phyloP scores from a whole-genome alignment of 108 stramenopile species.

The Cylindrotheca fusiformis region DNA sequence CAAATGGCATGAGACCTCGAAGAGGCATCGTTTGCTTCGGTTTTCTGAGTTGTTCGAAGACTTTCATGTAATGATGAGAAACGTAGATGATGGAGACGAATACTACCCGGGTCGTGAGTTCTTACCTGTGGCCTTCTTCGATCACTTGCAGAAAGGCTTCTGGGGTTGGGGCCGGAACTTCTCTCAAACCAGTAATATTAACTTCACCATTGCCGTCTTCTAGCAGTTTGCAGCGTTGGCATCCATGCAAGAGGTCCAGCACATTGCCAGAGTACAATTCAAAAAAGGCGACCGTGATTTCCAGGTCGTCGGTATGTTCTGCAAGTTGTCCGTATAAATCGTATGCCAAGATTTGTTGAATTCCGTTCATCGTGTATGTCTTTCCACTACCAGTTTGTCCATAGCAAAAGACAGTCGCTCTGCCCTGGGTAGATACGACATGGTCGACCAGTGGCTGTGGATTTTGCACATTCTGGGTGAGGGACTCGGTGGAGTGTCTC shows the following conservation, averaged over 20 bases:
- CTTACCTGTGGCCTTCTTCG: constrained; percentile 78
- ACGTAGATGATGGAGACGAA: background rate
- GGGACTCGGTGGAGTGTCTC: too few relatives aligned
- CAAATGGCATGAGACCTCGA: constrained; percentile 98
- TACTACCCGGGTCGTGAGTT: background rate
- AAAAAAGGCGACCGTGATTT: constrained; percentile 74
- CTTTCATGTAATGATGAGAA: constrained; percentile 6
- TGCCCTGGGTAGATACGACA: constrained; percentile 56
- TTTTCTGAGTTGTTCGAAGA: constrained; percentile 95
- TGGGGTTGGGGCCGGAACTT: constrained; percentile 72
- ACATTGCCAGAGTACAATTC: constrained; percentile 97
- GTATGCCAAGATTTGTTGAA: constrained; percentile 84
- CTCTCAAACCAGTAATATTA: constrained; percentile 83
- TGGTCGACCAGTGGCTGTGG: constrained; percentile 86
- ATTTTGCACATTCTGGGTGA: too few relatives aligned
- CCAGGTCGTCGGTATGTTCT: constrained; percentile 22
- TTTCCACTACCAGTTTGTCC: constrained; percentile 88
- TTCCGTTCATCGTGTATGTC: constrained; percentile 94
- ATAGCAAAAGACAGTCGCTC: constrained; percentile 95
- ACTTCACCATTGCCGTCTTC: constrained; percentile 98
- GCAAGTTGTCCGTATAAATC: constrained; percentile 77
- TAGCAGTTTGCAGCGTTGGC: constrained; percentile 85
- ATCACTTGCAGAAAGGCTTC: constrained; percentile 81
- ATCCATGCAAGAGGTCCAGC: constrained; percentile 93
- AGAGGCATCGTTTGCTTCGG: constrained; percentile 89